Conservation (phyloP, 1,284 basidiomycete genomes). For the Taiwanofungus camphoratus region DNA sequence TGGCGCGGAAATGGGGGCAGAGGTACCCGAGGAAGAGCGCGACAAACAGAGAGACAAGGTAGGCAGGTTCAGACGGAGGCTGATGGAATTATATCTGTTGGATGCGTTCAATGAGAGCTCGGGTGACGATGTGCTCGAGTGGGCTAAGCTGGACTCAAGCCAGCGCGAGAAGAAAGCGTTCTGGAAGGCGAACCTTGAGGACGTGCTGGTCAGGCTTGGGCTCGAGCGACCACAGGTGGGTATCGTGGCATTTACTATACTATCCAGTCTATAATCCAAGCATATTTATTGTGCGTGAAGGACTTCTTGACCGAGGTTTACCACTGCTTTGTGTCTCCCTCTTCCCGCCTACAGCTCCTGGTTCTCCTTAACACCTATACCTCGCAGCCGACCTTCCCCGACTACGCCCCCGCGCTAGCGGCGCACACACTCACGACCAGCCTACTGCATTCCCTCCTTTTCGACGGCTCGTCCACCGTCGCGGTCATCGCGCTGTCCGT, state of each 20-base stretch:
- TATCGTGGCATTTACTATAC: slow-evolving; percentile 12
- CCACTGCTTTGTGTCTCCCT: slow-evolving; percentile 50
- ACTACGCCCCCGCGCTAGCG: slow-evolving; percentile 42
- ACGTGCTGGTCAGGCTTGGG: slow-evolving; percentile 61
- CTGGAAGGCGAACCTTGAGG: slow-evolving; percentile 76
- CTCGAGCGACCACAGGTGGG: slow-evolving; percentile 56
- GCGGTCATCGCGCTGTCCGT: slow-evolving; percentile 58
- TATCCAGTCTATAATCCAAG: slow-evolving; percentile 2
- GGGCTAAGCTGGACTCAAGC: slow-evolving; percentile 55
- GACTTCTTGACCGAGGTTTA: slow-evolving; percentile 62
- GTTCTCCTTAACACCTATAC: slow-evolving; percentile 57
- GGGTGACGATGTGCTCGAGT: slow-evolving; percentile 65
- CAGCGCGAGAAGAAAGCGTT: slow-evolving; percentile 51
- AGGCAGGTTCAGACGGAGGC: slow-evolving; percentile 54
- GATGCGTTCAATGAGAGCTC: slow-evolving; percentile 72
- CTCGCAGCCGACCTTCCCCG: slow-evolving; percentile 46
- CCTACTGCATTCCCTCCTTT: slow-evolving; percentile 55
- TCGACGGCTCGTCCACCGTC: slow-evolving; percentile 68
- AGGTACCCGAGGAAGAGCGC: slow-evolving; percentile 34
- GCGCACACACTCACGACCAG: slow-evolving; percentile 56
- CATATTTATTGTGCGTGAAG: slow-evolving; percentile 29
- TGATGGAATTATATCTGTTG: slow-evolving; percentile 69
- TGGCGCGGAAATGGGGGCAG: slow-evolving; percentile 15
- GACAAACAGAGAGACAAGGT: slow-evolving; percentile 44
- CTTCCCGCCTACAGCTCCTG: slow-evolving; percentile 62